A percentile compares a stretch with the other conserved stretches of the same genome.
These are phyloP conservation scores for Telfairia occidentalis DNA, from an alignment of 331 rosid species.

Conservation along the genomic window DNA sequence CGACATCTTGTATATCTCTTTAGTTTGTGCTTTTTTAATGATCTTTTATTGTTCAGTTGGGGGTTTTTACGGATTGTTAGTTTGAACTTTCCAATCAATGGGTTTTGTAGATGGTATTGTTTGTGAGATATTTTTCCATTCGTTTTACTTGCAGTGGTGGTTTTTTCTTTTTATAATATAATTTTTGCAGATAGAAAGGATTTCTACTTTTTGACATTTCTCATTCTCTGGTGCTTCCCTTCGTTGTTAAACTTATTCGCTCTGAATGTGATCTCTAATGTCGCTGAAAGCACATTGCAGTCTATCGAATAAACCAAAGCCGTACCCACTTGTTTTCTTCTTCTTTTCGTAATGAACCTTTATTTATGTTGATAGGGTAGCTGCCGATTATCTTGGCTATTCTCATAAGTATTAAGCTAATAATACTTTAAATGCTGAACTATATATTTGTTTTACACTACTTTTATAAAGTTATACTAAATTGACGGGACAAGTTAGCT, in stretches of 20 bases:
- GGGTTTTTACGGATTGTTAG: not conserved
- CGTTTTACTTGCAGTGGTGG: not conserved
- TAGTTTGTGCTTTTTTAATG: not conserved
- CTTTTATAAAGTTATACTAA: conserved; percentile 23
- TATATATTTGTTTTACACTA: conserved; percentile 21
- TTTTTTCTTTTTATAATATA: not conserved
- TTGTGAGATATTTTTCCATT: not conserved
- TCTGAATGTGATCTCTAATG: not conserved
- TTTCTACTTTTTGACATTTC: not conserved
- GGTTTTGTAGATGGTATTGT: not conserved
- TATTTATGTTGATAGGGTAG: not conserved
- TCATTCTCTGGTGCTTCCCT: not conserved
- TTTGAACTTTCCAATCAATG: not conserved
- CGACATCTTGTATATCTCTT: not conserved
- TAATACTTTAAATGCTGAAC: not conserved
- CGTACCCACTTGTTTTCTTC: conserved; percentile 19
- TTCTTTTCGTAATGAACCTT: not conserved
- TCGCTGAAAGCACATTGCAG: conserved; percentile 23
- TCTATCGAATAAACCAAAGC: conserved; percentile 23
- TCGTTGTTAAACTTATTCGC: not conserved
- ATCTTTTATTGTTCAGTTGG: not conserved
- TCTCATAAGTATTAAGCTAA: not conserved
- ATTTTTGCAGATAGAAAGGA: not conserved
- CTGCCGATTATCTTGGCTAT: not conserved
- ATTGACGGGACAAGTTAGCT: conserved; percentile 22